Base-by-base conservation (phyloP, 768 basidiomycete genomes). In the Suillus sp. region DNA sequence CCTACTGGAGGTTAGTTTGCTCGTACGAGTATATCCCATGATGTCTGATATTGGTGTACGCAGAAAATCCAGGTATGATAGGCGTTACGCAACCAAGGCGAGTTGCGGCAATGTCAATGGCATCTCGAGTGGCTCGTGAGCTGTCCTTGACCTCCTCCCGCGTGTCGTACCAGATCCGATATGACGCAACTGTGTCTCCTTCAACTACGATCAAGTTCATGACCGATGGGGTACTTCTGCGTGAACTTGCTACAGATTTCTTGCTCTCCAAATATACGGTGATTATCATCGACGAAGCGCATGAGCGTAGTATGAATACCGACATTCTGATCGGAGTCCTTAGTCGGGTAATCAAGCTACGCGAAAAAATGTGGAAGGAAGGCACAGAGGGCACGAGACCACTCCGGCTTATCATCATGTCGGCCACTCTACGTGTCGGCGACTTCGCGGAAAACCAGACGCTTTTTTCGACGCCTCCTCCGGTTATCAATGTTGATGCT, bases 31-130 rank as follows among this genome's bases (percentile, higher is more conserved):
- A 53, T 63, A 25, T 57, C 50, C 27, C 50, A 13, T 40, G 51
- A 14, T 20, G 32, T 14, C 61, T 68, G 48, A 65, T 32, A 62
- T 61, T 57, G 54, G 56, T n/a, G 32, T 64, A 16, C 60, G 2
- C 47, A 96, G 96, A 96, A 47, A 97, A 98, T 74, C 93, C 96
- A 38, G 97, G 97, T 1, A 96, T 99, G 88, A 95, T 99, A 68
- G 97, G 95, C 20, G 84, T 99, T 59, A 99, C 97, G 4, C 97
- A 99, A 75, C 97, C 97, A 5, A 89, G 97, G 62, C 88, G 97
- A 71, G 97, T 99, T 20, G 97, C 97, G 25, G 96, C 96, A 0
- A 90, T 98, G 80, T 95, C 97, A 1, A 95, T 98, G 87, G 94
- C 97, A 0, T 79, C 87, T 11, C 93, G 97, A 38, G 96, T 99